Base-by-base conservation (phyloP, 805 yeast species). In the Metschnikowia sp. region DNA sequence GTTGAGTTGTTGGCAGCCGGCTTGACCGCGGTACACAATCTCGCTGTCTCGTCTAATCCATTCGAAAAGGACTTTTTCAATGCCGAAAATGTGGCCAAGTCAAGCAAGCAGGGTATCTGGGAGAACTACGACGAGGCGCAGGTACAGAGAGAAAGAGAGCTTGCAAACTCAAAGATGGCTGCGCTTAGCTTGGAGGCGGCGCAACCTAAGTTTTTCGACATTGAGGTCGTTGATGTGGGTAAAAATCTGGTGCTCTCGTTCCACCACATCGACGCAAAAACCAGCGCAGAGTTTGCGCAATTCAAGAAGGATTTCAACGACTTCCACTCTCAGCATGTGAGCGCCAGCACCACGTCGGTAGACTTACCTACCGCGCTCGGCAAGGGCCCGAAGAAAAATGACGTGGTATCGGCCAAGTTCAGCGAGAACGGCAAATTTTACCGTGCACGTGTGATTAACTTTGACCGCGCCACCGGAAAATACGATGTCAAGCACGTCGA, bases 81-180 rank as follows among this genome's bases (percentile, higher is more conserved):
- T 22, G 88, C 90, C 10, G 86, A 87, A 64, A 80, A 75, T 30
- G 61, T 60, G 9, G 96, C 96, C 2, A 76, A 77, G 59, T 57
- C 57, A 1, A 66, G 63, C 31, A 76, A 74, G 56, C 62, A 74
- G 54, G 95, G 95, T 12, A 40, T 88, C 6, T 89, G 96, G 96
- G 64, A 67, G 29, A 62, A 78, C 54, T 84, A 78, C 59, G 82
- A 75, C 46, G 53, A 47, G 50, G 74, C 76, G 4, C 64, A 54
- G 10, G 47, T 34, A 13, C 55, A 66, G 33, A 71, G 62, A 3
- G 68, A 64, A 47, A 64, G 58, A 43, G 62, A 49, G 18, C 58
- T 49, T 18, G 54, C 59, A 3, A 48, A 48, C 22, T 54, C 51
- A 2, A 53, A 60, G 44, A 42, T 65, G 49, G 47, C 47, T 33